phyloP scores from a whole-genome alignment of 352 stramenopile species.

The Phytophthora sojae region DNA sequence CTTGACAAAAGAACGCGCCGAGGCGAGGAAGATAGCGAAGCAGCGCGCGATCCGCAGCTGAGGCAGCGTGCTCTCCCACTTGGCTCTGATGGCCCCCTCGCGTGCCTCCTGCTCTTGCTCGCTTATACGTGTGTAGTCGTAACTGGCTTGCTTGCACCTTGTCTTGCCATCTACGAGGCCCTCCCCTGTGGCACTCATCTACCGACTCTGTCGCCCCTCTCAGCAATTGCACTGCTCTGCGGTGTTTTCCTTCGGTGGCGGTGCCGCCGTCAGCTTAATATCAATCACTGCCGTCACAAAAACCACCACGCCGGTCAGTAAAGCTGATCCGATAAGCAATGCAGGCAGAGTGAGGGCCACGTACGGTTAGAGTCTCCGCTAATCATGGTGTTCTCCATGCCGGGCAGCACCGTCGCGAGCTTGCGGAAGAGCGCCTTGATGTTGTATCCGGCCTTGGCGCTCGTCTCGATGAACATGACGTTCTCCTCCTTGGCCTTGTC shows the following conservation, averaged over 20 bases:
- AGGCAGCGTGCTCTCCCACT: conserved; percentile 6
- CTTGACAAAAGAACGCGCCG: conserved; percentile 31
- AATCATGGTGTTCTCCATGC: conserved; percentile 93
- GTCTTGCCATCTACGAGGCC: conserved; percentile 29
- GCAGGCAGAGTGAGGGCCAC: conserved; percentile 26
- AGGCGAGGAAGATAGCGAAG: conserved; percentile 11
- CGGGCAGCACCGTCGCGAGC: conserved; percentile 97
- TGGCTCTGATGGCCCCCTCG: conserved; percentile 16
- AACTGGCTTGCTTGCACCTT: conserved; percentile 33
- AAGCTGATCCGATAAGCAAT: background rate
- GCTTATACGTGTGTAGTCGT: conserved; percentile 12
- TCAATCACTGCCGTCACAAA: conserved; percentile 71
- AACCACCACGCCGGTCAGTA: background rate
- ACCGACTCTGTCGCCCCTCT: conserved; percentile 28
- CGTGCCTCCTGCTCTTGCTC: conserved; percentile 16
- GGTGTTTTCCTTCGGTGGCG: conserved; percentile 76
- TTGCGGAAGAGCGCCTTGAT: conserved; percentile 99
- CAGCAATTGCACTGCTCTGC: conserved; percentile 80
- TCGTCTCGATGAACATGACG: conserved; percentile 99
- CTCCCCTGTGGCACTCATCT: conserved; percentile 23
- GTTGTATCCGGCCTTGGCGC: conserved; percentile 98
- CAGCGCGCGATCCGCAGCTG: conserved; percentile 9
- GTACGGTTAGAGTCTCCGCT: conserved; percentile 89
- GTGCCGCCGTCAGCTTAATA: conserved; percentile 89
- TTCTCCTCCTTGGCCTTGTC: conserved; percentile 98